phyloP scores from a whole-genome alignment of 768 basidiomycete species.

The Steccherinum ochraceum region DNA sequence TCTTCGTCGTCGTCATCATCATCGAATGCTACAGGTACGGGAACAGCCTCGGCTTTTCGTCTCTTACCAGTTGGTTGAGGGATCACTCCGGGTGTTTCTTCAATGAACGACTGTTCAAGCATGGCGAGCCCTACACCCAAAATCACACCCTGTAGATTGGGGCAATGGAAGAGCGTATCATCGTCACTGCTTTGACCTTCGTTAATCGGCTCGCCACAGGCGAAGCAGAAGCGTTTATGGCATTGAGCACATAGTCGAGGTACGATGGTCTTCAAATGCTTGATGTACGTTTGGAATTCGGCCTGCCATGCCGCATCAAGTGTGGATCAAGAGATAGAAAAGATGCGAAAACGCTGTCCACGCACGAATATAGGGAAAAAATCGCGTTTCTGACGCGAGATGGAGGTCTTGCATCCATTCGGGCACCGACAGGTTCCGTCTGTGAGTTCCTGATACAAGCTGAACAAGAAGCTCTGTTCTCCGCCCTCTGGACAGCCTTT shows the following conservation, averaged over 20 bases:
- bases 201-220: conserved; percentile 39
- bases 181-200: conserved; percentile 26
- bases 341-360: conserved; percentile 18
- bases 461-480: conserved; percentile 86
- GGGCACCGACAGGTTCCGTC: conserved; percentile 65
- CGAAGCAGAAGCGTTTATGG: conserved; percentile 31
- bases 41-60: conserved; percentile 25
- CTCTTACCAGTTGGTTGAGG: conserved; percentile 30
- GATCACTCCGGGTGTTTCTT: conserved; percentile 34
- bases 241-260: conserved; percentile 46
- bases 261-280: conserved; percentile 53
- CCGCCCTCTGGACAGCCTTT: conserved; percentile 92
- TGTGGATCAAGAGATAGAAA: neutral
- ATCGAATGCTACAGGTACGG: conserved; percentile 26
- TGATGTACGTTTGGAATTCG: conserved; percentile 65
- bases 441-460: conserved; percentile 70
- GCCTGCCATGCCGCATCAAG: conserved; percentile 35
- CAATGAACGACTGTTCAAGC: conserved; percentile 68
- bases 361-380: conserved; percentile 83
- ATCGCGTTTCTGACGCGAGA: conserved; percentile 61
- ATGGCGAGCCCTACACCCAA: conserved; percentile 87
- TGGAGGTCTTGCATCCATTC: conserved; percentile 59
- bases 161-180: conserved; percentile 78
- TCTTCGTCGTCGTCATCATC: conserved; percentile 50
- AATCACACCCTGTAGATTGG: conserved; percentile 83